Conservation (phyloP, 768 basidiomycete genomes). For the Hemileccinum impolitum region DNA sequence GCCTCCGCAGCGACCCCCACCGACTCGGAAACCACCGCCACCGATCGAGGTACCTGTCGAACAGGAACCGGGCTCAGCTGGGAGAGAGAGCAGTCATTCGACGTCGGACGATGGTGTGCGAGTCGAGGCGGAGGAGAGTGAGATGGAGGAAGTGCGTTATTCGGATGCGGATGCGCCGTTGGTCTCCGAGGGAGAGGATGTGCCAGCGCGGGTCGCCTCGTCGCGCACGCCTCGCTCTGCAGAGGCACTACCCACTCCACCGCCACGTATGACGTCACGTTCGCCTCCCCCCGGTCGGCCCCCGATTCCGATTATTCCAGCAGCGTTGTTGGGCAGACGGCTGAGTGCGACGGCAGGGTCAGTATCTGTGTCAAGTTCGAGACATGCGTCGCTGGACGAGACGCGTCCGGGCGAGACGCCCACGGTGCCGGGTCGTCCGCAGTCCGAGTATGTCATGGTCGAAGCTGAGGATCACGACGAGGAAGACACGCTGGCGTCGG, state of each 20-base stretch:
- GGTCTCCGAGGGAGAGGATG: conserved; percentile 34
- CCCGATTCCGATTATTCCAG: conserved; percentile 35
- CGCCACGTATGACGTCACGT: conserved; percentile 36
- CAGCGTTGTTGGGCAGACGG: conserved; percentile 33
- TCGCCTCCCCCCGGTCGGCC: conserved; percentile 36
- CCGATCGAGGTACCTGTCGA: conserved; percentile 8
- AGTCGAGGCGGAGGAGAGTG: conserved; percentile 70
- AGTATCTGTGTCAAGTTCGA: conserved; percentile 22
- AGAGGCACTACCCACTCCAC: conserved; percentile 43
- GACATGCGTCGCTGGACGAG: conserved; percentile 38
- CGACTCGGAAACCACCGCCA: conserved; percentile 32
- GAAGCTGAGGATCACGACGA: conserved; percentile 45
- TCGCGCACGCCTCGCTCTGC: conserved; percentile 19
- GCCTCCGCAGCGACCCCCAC: conserved; percentile 29
- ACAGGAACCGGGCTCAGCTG: conserved; percentile 28
- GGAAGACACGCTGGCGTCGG: conserved; percentile 29
- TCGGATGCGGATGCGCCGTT: conserved; percentile 44
- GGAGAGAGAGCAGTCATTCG: conserved; percentile 38
- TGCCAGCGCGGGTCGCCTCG: conserved; percentile 22
- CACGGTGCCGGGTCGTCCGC: conserved; percentile 16
- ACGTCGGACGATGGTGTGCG: conserved; percentile 59
- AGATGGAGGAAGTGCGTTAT: conserved; percentile 62
- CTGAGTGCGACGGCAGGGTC: conserved; percentile 33
- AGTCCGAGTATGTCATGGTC: conserved; percentile 62
- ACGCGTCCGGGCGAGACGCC: conserved; percentile 10